phyloP scores from a whole-genome alignment of 2,329 filamentous ascomycete genomes.

The Zelopaecilomyces penicillatus region DNA sequence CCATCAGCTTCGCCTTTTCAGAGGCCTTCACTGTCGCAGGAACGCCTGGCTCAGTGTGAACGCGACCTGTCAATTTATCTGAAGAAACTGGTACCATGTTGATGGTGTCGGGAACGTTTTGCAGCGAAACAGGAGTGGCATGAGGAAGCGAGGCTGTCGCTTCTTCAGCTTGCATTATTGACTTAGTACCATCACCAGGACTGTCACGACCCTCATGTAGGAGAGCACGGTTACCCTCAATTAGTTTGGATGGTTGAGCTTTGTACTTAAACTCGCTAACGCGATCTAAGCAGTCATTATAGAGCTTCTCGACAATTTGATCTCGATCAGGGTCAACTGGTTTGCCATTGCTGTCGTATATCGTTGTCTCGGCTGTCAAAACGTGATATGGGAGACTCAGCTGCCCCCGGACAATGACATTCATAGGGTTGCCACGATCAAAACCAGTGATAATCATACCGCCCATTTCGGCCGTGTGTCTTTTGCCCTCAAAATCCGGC shows the following conservation, averaged over 20 bases:
- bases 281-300: constrained; percentile 89
- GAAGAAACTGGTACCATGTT: constrained; percentile 56
- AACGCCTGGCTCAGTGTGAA: constrained; percentile 62
- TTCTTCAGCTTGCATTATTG: constrained; percentile 64
- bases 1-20: constrained; percentile 69
- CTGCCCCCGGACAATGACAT: constrained; percentile 84
- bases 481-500: constrained; percentile 45
- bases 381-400: constrained; percentile 79
- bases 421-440: constrained; percentile 87
- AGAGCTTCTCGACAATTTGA: constrained; percentile 78
- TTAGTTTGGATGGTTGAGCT: constrained; percentile 56
- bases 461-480: constrained; percentile 88
- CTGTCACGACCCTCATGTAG: constrained; percentile 80
- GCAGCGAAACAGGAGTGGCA: constrained; percentile 45
- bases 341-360: constrained; percentile 77
- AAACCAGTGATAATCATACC: constrained; percentile 98
- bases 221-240: constrained; percentile 74
- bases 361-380: constrained; percentile 69
- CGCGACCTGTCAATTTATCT: constrained; percentile 62
- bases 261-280: constrained; percentile 87
- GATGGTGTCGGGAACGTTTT: constrained; percentile 43
- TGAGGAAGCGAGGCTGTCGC: constrained; percentile 52
- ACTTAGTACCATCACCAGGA: constrained; percentile 57
- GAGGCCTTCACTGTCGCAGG: constrained; percentile 64
- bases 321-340: constrained; percentile 74